Evolutionary conservation across 305 asterid species (phyloP).

Genomic region (Rubia peregrina): DNA sequence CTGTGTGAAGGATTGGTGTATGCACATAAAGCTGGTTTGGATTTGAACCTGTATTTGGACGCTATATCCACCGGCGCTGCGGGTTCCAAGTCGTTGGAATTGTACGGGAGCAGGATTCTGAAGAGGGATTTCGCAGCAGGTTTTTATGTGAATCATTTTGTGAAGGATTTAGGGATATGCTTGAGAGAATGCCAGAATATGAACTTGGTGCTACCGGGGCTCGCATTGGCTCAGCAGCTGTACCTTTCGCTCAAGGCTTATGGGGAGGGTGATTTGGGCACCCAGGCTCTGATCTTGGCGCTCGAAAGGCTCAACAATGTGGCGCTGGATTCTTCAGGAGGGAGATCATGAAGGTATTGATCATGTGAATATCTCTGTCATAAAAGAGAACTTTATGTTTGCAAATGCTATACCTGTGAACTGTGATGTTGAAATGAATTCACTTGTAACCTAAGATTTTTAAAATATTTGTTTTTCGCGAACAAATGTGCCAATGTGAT

Average conservation of each 20-base stretch:
- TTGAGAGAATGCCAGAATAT: conserved; percentile 86
- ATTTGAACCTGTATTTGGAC: conserved; percentile 37
- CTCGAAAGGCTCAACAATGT: conserved; percentile 84
- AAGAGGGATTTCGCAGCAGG: conserved; percentile 79
- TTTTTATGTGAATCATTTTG: conserved; percentile 90
- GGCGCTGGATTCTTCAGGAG: conserved; percentile 29
- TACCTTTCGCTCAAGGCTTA: conserved; percentile 86
- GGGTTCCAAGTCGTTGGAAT: conserved; percentile 79
- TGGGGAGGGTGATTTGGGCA: conserved; percentile 82
- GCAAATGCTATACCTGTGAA: no score
- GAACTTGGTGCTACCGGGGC: conserved; percentile 61
- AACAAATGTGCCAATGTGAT: no score
- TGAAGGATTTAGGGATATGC: conserved; percentile 89
- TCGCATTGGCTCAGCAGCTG: conserved; percentile 93
- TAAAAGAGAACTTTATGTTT: no score
- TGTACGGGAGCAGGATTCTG: conserved; percentile 69
- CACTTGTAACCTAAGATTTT: no score
- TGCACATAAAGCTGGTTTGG: conserved; percentile 80
- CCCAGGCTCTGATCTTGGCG: conserved; percentile 83
- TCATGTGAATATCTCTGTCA: no score
- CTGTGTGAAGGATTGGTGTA: conserved; percentile 75
- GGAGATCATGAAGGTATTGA: conserved; percentile 11
- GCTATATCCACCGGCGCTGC: conserved; percentile 93
- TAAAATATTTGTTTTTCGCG: no score
- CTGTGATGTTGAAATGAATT: no score